Percentiles rank a stretch among this genome's conserved stretches.
Evolutionary conservation across 306 rosid species (phyloP).

Genomic region (Castanea crenata): DNA sequence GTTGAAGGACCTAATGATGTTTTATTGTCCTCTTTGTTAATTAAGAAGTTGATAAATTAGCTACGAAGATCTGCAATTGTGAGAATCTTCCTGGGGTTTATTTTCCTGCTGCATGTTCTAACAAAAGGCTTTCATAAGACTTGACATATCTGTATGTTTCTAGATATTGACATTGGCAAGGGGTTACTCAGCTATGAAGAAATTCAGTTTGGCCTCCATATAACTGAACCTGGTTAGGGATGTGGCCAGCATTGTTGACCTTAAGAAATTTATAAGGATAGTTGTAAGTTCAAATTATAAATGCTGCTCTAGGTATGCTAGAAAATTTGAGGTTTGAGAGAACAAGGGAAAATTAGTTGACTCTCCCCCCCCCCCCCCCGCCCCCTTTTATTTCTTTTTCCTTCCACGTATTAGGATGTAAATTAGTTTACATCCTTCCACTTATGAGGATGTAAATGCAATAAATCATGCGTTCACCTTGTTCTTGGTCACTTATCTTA

Average conservation of each 20-base stretch:
- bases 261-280: neutral
- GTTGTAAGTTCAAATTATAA: neutral
- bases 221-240: neutral
- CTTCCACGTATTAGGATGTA: neutral
- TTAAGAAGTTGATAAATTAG: neutral
- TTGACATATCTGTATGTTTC: neutral
- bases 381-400: too few relatives aligned
- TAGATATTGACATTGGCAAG: neutral
- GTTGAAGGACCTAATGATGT: neutral
- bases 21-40: neutral
- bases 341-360: neutral
- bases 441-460: neutral
- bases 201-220: neutral
- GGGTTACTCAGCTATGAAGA: neutral
- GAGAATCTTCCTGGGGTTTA: neutral
- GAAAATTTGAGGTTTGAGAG: neutral
- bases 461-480: neutral
- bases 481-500: conserved; percentile 3
- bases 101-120: neutral
- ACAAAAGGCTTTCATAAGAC: neutral
- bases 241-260: neutral
- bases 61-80: neutral
- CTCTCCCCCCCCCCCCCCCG: too few relatives aligned
- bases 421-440: neutral
- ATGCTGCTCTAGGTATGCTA: neutral